Evolutionary conservation across 2,329 filamentous ascomycete species (phyloP).

Genomic region (Fonsecaea erecta): DNA sequence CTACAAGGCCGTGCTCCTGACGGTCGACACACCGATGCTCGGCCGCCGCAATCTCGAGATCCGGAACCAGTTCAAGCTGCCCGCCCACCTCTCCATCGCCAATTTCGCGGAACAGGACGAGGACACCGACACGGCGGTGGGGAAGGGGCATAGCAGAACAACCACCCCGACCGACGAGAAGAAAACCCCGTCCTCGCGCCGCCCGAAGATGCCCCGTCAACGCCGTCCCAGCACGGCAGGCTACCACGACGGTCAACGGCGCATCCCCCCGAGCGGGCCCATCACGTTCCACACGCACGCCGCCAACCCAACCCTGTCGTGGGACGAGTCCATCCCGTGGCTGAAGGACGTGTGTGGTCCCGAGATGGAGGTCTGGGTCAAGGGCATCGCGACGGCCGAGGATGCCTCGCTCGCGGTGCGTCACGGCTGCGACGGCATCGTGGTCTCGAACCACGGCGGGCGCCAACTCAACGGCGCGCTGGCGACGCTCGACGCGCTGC

Average conservation of each 20-base stretch:
- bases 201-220: conserved; percentile 9
- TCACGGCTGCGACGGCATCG: conserved; percentile 44
- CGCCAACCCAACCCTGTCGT: conserved; percentile 74
- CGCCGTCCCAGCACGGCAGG: conserved; percentile 19
- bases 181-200: conserved; percentile 13
- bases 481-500: conserved; percentile 46
- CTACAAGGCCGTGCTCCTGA: conserved; percentile 58
- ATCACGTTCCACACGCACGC: conserved; percentile 97
- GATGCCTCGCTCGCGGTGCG: conserved; percentile 45
- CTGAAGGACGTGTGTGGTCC: conserved; percentile 20
- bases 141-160: conserved; percentile 1
- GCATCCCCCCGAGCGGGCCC: conserved; percentile 72
- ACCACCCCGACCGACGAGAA: conserved; percentile 15
- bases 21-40: conserved; percentile 58
- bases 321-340: conserved; percentile 36
- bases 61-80: conserved; percentile 36
- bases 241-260: conserved; percentile 26
- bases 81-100: conserved; percentile 33
- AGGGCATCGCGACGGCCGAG: conserved; percentile 41
- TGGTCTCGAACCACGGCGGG: conserved; percentile 49
- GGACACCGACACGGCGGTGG: conserved; percentile 50
- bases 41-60: conserved; percentile 46
- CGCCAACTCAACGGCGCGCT: conserved; percentile 47
- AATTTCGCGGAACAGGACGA: conserved; percentile 50
- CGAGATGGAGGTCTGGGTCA: conserved; percentile 37